Evolutionary conservation across 345 rosid genomes (phyloP), one percentile per base, ranked within the genome.

Genomic region (Kandelia obovata): DNA sequence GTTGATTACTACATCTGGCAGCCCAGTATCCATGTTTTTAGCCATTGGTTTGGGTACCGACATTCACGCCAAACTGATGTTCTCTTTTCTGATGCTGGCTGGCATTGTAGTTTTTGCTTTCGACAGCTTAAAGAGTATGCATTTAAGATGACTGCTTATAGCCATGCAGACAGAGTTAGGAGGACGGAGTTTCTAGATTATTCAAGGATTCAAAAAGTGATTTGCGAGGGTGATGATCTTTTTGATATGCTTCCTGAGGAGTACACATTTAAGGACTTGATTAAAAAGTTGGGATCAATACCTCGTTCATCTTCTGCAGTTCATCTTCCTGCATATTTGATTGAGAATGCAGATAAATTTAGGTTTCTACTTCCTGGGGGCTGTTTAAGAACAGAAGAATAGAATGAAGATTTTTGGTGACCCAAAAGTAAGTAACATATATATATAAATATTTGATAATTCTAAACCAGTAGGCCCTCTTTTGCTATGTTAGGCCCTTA

Each of bases 101-200:
- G 98, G 97, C 98, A 94, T 74, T 94, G 96, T 51, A 89, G 98
- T 80, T 94, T 91, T 75, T 94, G 96, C 80, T 91, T 86, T 61
- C 78, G 95, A 13, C 74, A 65, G 6, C 86, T 89, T 17, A 60
- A 56, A 7, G 97, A 88, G 8, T 89, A 91, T n/a, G 86, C 81
- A 61, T 87, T 91, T 66, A 91, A 94, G 82, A 91, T 91, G 95
- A 91, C 91, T 23, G 97, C 89, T 35, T 94, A 89, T 49, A 94
- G 98, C 81, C 98, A 94, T 66, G 97, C 99, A 2, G 90, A 91
- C 39, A 84, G 99, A 69, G 99, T 88, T 19, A 83, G 31, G 64
- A 77, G 67, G 57, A 76, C 62, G 30, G 87, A 83, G 25, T 86
- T 82, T 67, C 65, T 91, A 55, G 78, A 83, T 73, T 65, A 74